Base-by-base conservation (phyloP, 2,329 filamentous ascomycete genomes). In the Trichophyton benhamiae region DNA sequence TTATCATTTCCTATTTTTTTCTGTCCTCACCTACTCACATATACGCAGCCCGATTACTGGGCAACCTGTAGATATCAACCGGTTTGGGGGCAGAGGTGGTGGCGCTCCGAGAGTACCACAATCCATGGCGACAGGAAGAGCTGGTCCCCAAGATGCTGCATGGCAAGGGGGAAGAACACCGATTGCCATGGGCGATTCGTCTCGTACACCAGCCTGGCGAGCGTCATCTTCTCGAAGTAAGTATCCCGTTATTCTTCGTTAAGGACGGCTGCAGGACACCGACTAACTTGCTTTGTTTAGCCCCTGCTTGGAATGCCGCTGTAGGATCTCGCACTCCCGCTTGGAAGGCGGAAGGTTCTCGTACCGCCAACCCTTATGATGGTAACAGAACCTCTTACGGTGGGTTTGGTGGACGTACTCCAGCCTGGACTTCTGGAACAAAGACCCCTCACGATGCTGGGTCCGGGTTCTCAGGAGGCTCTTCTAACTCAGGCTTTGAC, bases 361-460 rank as follows among this genome's bases (percentile, higher is more conserved):
- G 78, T 60, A 80, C 78, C 41, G 74, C 77, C 27, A 75, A 77
- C 69, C 86, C 86, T 1, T 88, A 89, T 67, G 86, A 76, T 22
- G 87, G 87, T 63, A 87, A 77, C 71, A 85, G 86, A 53, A 91
- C 89, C 15, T 84, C 89, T 1, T 95, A 95, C 68, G 90, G 90
- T n/a, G 79, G 79, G 20, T 72, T 82, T 22, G 85, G 86, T 33
- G 81, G 82, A 57, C 83, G 88, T 60, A 91, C 87, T 0, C 87
- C 87, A 6, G 87, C 87, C 3, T 91, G 88, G 88, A 86, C 86
- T 62, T 87, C 89, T 1, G 88, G 87, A 59, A 84, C 86, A 60
- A 87, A 87, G 72, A 92, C 88, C 78, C 88, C 60, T 1, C 79
- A 79, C 64, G 88, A 87, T 61, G 82, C 85, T 59, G 85, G 86